Conservation (phyloP, 2,329 filamentous ascomycete genomes). For the Pseudocercospora eumusae region DNA sequence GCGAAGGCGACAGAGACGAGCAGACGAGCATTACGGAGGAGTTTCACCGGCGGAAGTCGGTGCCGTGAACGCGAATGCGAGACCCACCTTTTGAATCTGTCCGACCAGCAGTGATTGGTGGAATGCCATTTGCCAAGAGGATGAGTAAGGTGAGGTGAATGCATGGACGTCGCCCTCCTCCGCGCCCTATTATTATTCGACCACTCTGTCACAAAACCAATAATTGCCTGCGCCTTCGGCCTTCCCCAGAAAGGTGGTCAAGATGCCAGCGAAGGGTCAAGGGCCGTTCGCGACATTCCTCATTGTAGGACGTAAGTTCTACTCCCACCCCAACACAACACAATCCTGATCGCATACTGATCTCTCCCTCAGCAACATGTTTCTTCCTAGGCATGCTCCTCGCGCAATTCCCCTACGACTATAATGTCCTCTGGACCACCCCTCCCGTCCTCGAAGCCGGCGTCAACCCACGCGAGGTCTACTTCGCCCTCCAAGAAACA, state of each 20-base stretch:
- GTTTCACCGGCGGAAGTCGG: constrained; percentile 3
- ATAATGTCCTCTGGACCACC: constrained; percentile 79
- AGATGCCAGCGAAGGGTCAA: constrained; percentile 36
- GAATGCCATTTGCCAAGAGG: not conserved
- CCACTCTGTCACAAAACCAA: not conserved
- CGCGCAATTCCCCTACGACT: constrained; percentile 94
- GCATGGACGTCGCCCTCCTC: too few relatives aligned
- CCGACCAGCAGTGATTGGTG: constrained; percentile 1
- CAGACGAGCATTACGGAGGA: not conserved
- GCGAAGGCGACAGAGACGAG: not conserved
- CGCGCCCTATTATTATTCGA: too few relatives aligned
- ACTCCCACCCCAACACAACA: not conserved
- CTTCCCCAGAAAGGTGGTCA: constrained; percentile 20
- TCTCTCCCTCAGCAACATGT: constrained; percentile 60
- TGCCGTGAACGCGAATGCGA: constrained; percentile 12
- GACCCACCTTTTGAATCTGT: not conserved
- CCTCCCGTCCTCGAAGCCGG: constrained; percentile 45
- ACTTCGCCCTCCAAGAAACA: constrained; percentile 81
- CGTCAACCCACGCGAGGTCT: constrained; percentile 53
- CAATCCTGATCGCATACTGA: constrained; percentile 11
- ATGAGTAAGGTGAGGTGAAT: not conserved
- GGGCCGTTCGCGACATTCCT: constrained; percentile 87
- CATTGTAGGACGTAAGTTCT: constrained; percentile 83
- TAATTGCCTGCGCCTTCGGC: not conserved
- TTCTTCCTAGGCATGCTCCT: constrained; percentile 99